A percentile compares a stretch with the other conserved stretches of the same genome.
phyloP scores from a whole-genome alignment of 176 grass and related monocot genomes.

The Pontederia crassipes region DNA sequence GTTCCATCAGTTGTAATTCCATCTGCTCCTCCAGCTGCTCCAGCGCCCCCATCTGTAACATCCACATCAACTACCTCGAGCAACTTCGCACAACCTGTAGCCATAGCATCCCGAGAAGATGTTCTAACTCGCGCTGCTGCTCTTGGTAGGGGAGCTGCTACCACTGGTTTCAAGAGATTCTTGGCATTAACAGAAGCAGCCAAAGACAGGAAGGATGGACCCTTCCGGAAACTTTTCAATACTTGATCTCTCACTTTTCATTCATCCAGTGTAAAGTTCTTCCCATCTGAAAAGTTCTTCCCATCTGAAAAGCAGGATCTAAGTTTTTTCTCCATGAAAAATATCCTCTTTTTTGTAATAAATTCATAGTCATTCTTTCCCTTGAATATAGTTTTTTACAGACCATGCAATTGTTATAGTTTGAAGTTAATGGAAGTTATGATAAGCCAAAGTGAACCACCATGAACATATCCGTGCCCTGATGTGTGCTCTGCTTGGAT shows the following conservation, averaged over 20 bases:
- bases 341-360: neutral
- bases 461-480: no score
- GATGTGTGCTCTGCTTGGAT: no score
- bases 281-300: no score
- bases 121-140: conserved; percentile 89
- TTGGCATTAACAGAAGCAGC: conserved; percentile 83
- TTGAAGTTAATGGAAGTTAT: no score
- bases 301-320: no score
- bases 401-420: no score
- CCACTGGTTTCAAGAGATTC: conserved; percentile 96
- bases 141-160: conserved; percentile 80
- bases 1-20: conserved; percentile 33
- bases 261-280: neutral
- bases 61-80: conserved; percentile 28
- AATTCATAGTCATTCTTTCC: no score
- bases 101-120: conserved; percentile 72
- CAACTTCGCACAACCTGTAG: conserved; percentile 30
- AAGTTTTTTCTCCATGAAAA: no score
- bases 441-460: no score
- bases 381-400: no score
- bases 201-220: conserved; percentile 87
- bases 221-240: conserved; percentile 94
- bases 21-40: conserved; percentile 17
- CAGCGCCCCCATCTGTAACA: conserved; percentile 9
- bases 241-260: conserved; percentile 23